A percentile compares a stretch with the other conserved stretches of the same genome.
Conservation (phyloP, 2,329 filamentous ascomycete genomes). For the Botrytis hyacinthi region DNA sequence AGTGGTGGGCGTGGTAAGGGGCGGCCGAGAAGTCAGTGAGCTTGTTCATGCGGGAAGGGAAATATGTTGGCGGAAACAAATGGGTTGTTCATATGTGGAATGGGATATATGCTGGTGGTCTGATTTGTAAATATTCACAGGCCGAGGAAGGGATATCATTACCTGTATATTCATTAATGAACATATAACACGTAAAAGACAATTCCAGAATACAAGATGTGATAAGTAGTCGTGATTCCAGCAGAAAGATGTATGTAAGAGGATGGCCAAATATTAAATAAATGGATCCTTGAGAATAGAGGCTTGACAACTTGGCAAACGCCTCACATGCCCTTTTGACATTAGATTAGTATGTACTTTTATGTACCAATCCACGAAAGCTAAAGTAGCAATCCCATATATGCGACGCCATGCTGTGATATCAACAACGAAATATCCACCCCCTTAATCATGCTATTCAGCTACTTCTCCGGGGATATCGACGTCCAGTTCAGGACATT, state of each 20-base stretch:
- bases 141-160: background rate
- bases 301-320: background rate
- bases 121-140: slow-evolving; percentile 5
- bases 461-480: background rate
- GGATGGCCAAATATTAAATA: background rate
- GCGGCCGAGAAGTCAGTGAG: no score
- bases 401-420: background rate
- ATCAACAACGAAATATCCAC: background rate
- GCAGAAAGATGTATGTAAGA: background rate
- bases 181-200: background rate
- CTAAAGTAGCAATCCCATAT: background rate
- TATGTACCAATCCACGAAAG: background rate
- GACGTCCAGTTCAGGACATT: background rate
- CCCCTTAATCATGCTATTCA: background rate
- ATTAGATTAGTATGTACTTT: background rate
- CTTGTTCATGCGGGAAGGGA: background rate
- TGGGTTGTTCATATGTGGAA: background rate
- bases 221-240: background rate
- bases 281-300: background rate
- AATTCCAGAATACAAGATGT: background rate
- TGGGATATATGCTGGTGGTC: background rate
- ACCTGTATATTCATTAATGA: slow-evolving; percentile 12
- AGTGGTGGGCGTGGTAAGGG: background rate
- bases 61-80: background rate
- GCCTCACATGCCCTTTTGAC: background rate